Evolutionary conservation across 176 grass and related monocot genomes (phyloP).

Genomic region (Cocos nucifera): DNA sequence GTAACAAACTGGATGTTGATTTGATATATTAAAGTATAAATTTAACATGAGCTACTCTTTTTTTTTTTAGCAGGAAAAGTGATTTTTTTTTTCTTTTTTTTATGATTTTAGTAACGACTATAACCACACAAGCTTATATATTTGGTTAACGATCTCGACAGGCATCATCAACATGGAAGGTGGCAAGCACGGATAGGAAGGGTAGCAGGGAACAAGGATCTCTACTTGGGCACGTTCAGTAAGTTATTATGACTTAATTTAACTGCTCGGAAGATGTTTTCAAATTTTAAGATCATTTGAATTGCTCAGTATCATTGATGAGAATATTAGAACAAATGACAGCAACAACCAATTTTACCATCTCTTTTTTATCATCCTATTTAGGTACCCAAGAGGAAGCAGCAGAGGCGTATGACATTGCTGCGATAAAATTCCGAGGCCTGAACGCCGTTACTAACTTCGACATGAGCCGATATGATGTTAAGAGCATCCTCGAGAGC

Average conservation of each 20-base stretch:
- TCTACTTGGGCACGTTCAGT: conserved; percentile 79
- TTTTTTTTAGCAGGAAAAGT: too few species aligned
- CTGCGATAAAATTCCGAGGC: conserved; percentile 70
- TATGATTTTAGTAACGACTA: too few species aligned
- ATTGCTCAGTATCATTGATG: too few species aligned
- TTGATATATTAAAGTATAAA: too few species aligned
- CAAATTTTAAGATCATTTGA: too few species aligned
- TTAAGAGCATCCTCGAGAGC: conserved; percentile 71
- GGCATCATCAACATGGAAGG: conserved; percentile 80
- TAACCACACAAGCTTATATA: too few species aligned
- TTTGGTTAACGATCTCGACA: conserved; percentile 5
- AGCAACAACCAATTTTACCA: too few species aligned
- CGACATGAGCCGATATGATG: conserved; percentile 71
- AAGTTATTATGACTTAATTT: conserved; percentile 12
- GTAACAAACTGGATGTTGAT: too few species aligned
- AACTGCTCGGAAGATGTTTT: too few species aligned
- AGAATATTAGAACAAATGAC: too few species aligned
- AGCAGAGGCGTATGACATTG: conserved; percentile 74
- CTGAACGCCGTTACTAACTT: conserved; percentile 82
- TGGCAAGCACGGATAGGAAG: conserved; percentile 84
- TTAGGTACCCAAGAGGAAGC: conserved; percentile 82
- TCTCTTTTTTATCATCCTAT: background rate
- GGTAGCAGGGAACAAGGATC: conserved; percentile 79
- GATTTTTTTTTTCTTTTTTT: too few species aligned
- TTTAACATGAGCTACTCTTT: too few species aligned